phyloP scores from a whole-genome alignment of 208 protist species.

The Leishmania arabica region DNA sequence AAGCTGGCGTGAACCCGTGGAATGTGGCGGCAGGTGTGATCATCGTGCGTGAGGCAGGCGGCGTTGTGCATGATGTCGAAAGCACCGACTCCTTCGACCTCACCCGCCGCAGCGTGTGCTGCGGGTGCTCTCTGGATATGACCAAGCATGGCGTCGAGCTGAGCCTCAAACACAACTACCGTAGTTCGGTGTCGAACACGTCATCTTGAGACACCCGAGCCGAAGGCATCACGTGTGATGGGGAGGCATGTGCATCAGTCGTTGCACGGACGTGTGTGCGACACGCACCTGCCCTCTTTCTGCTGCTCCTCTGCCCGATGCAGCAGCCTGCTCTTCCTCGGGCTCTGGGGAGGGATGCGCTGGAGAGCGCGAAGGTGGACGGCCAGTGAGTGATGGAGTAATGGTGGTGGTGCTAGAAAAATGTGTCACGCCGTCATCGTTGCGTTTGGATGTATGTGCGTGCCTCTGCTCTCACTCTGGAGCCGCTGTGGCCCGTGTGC shows the following conservation, averaged over 20 bases:
- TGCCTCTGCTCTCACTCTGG: background rate
- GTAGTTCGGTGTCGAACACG: conserved; percentile 12
- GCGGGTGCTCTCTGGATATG: conserved; percentile 58
- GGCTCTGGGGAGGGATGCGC: too few relatives aligned
- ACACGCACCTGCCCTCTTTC: background rate
- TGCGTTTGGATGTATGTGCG: background rate
- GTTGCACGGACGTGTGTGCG: background rate
- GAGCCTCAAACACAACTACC: conserved; percentile 66
- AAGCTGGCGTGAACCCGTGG: conserved; percentile 80
- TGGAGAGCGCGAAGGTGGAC: too few relatives aligned
- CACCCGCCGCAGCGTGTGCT: conserved; percentile 63
- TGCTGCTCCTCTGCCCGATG: background rate
- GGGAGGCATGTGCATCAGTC: too few relatives aligned
- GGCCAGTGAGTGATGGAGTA: too few relatives aligned
- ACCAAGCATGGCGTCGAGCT: conserved; percentile 59
- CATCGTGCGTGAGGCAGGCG: conserved; percentile 88
- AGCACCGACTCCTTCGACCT: conserved; percentile 62
- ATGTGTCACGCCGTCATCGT: too few relatives aligned
- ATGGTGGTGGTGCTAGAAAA: too few relatives aligned
- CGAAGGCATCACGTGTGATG: too few relatives aligned
- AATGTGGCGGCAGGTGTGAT: conserved; percentile 79
- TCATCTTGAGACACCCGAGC: background rate
- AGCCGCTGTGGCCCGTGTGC: background rate
- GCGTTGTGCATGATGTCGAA: conserved; percentile 86
- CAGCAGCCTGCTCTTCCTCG: too few relatives aligned